Percentiles rank a stretch among this genome's conserved stretches.
phyloP scores from a whole-genome alignment of 345 rosid genomes.

The Nasturtium officinale region DNA sequence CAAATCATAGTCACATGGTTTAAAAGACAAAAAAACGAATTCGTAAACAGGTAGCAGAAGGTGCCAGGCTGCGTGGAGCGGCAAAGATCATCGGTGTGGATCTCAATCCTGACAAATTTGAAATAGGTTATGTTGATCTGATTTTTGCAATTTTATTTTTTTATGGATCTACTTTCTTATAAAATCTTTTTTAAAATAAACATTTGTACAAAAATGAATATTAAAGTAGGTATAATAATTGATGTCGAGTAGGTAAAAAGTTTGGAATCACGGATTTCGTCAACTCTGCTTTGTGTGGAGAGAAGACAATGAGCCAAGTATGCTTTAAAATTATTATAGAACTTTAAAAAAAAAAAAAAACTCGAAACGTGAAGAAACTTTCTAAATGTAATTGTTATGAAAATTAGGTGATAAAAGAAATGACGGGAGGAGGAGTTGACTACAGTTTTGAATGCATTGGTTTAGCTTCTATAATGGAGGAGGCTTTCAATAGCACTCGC shows the following conservation, averaged over 20 bases:
- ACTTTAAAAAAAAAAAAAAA: neutral
- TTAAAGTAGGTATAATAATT: no score
- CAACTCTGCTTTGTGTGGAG: conserved; percentile 54
- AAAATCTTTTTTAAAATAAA: neutral
- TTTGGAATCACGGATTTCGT: conserved; percentile 74
- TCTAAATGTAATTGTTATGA: neutral
- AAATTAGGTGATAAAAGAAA: conserved; percentile 58
- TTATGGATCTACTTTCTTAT: neutral
- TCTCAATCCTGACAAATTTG: conserved; percentile 63
- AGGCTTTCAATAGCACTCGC: conserved; percentile 60
- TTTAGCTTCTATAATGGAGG: conserved; percentile 53
- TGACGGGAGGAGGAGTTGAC: conserved; percentile 73
- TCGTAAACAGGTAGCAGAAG: conserved; percentile 61
- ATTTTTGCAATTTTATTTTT: neutral
- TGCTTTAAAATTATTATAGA: neutral
- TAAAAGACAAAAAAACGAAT: neutral
- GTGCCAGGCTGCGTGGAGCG: conserved; percentile 61
- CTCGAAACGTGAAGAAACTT: neutral
- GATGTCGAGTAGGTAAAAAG: conserved; percentile 48
- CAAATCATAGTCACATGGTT: conserved; percentile 4
- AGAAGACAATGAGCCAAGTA: conserved; percentile 50
- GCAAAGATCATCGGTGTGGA: conserved; percentile 70
- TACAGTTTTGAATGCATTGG: conserved; percentile 85
- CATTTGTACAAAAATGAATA: neutral
- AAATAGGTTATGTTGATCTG: conserved; percentile 46